Evolutionary conservation across 2,329 filamentous ascomycete genomes (phyloP).

Genomic region (Pseudogymnoascus destructans): DNA sequence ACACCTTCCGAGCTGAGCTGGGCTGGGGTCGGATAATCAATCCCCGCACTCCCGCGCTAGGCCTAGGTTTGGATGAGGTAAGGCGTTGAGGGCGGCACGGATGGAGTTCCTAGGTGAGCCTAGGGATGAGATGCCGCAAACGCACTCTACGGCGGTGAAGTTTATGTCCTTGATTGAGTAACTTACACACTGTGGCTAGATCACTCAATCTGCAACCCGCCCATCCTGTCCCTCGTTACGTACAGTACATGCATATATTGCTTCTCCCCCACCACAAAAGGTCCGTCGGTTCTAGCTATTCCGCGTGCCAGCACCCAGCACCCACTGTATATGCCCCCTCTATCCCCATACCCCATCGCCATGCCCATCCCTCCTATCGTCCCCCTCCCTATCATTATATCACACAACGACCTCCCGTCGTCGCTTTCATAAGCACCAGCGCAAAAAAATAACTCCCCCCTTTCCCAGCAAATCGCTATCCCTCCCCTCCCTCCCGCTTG

Average conservation of each 20-base stretch:
- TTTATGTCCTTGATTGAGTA: too few relatives aligned
- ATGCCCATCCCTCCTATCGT: neutral
- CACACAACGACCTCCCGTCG: neutral
- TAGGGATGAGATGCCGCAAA: too few relatives aligned
- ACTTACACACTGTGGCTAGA: neutral
- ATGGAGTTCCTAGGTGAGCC: too few relatives aligned
- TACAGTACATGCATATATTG: conserved; percentile 7
- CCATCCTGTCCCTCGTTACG: neutral
- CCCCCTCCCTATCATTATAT: neutral
- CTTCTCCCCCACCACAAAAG: neutral
- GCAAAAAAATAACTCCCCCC: neutral
- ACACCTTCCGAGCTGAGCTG: too few relatives aligned
- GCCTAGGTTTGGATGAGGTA: neutral
- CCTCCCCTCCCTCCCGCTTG: neutral
- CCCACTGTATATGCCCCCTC: neutral
- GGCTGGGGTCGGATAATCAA: too few relatives aligned
- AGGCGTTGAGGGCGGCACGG: neutral
- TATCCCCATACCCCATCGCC: neutral
- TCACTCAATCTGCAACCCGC: neutral
- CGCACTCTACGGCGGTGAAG: too few relatives aligned
- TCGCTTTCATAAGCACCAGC: neutral
- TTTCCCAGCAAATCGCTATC: neutral
- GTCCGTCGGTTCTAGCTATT: neutral
- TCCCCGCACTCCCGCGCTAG: too few relatives aligned
- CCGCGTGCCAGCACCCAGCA: neutral